Conservation (phyloP, 2,329 filamentous ascomycete species). For the Sporothrix dimorphospora region DNA sequence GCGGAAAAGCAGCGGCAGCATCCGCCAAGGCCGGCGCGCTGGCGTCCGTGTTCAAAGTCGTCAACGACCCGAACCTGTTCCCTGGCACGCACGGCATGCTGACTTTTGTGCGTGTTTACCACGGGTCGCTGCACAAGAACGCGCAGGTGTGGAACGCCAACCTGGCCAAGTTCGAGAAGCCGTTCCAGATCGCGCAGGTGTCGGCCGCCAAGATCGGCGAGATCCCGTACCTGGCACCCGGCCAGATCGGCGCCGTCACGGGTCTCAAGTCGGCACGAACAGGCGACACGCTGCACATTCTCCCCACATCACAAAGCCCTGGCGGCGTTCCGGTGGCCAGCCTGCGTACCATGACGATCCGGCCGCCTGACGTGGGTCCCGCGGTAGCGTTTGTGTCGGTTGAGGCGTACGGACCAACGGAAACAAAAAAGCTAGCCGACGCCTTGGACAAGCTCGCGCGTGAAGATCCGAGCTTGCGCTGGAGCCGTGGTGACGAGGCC, state of each 20-base stretch:
- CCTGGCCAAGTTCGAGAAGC: constrained; percentile 75
- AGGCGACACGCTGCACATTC: constrained; percentile 85
- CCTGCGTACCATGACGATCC: constrained; percentile 76
- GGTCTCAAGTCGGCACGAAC: constrained; percentile 91
- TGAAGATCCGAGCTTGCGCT: constrained; percentile 90
- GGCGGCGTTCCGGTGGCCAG: constrained; percentile 62
- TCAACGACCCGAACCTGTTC: constrained; percentile 71
- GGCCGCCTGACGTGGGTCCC: constrained; percentile 85
- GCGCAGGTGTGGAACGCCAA: constrained; percentile 85
- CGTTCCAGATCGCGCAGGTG: constrained; percentile 82
- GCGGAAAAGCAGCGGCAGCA: constrained; percentile 30
- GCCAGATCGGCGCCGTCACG: constrained; percentile 91
- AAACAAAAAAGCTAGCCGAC: constrained; percentile 73
- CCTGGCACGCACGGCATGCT: constrained; percentile 68
- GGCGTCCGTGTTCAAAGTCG: constrained; percentile 89
- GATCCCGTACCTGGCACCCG: constrained; percentile 75
- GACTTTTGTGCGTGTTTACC: constrained; percentile 91
- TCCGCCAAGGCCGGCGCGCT: constrained; percentile 43
- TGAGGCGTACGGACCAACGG: constrained; percentile 68
- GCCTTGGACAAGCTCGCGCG: constrained; percentile 77
- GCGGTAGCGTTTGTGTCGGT: constrained; percentile 97
- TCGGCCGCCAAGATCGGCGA: constrained; percentile 87
- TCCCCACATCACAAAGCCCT: constrained; percentile 53
- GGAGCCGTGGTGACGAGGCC: constrained; percentile 79
- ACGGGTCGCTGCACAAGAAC: constrained; percentile 75